These are phyloP conservation scores for Cutaneotrichosporon sp. DNA, from an alignment of 1,284 basidiomycete species.

Conservation along the genomic window DNA sequence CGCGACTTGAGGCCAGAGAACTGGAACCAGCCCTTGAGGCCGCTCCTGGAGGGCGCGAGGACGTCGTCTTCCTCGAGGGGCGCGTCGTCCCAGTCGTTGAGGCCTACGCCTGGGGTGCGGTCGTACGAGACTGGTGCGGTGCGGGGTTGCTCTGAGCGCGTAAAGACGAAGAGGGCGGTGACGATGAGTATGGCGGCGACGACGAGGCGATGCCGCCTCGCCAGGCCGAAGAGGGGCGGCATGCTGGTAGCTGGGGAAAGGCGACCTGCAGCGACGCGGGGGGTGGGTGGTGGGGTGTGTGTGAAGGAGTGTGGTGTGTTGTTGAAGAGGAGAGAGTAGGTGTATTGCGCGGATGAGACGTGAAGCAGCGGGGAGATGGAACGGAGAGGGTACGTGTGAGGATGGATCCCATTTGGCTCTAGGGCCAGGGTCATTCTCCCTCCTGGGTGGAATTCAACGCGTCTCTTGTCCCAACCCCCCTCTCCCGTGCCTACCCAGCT, in stretches of 20 bases:
- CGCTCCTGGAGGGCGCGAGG: background rate
- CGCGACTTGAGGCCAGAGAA: slow-evolving; percentile 52
- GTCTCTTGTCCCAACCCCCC: too few relatives aligned
- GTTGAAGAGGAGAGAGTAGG: background rate
- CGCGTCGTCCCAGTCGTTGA: slow-evolving; percentile 13
- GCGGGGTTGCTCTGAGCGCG: background rate
- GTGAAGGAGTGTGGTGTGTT: background rate
- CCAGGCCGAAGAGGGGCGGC: slow-evolving; percentile 12
- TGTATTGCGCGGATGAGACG: background rate
- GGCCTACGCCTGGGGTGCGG: background rate
- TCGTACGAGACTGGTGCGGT: background rate
- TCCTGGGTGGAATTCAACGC: too few relatives aligned
- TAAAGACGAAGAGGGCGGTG: slow-evolving; percentile 10
- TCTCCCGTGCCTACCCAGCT: too few relatives aligned
- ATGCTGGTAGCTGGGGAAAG: slow-evolving; percentile 4
- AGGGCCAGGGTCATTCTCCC: too few relatives aligned
- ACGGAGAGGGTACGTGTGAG: too few relatives aligned
- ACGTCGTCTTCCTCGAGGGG: slow-evolving; percentile 17
- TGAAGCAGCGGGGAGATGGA: background rate
- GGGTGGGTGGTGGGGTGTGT: too few relatives aligned
- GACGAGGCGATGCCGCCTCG: slow-evolving; percentile 21
- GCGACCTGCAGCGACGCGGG: background rate
- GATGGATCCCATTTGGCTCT: too few relatives aligned
- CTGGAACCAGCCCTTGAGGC: slow-evolving; percentile 8
- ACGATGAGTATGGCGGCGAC: slow-evolving; percentile 11